Evolutionary conservation across 2,329 filamentous ascomycete species (phyloP), one percentile per base, ranked within the genome.

Genomic region (Dactylellina parvicollis): DNA sequence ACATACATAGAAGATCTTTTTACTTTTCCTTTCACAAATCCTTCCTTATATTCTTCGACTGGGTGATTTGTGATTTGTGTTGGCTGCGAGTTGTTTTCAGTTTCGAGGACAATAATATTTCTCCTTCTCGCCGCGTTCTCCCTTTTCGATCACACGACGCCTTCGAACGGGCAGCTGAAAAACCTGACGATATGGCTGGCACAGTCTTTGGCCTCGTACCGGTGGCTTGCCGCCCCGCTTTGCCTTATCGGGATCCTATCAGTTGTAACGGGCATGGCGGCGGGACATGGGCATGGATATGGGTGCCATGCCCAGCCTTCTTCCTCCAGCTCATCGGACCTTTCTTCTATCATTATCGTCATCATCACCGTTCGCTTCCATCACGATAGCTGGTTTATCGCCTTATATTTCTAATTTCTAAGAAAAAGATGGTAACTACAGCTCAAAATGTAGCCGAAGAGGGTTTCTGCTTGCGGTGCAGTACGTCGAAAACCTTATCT

Each of bases 371-470:
- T 52, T 50, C 40, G 8, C 26, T 44, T 26, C 34, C 54, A 14
- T 69, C 36, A 36, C 64, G 44, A 54, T 69, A 69, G 26, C 64
- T 38, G 52, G 50, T 38, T 57, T 66, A 50, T 66, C 30, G 22
- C 12, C 26, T n/a, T 22, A 9, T 34, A n/a, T 52, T 57, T 14
- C 4, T 18, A n/a, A n/a, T n/a, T n/a, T n/a, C n/a, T n/a, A n/a
- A n/a, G n/a, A n/a, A 46, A 22, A 46, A 55, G 34, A 64, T 69
- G 46, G 44, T 60, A 28, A 60, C 54, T 44, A 34, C 64, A 10
- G 44, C 46, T 38, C 64, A 69, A 16, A 42, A 47, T 32, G 46
- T 46, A 30, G 55, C 34, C 8, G 30, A 20, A 22, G 60, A 47
- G 20, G 46, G 20, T 52, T 24, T 69, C 26, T 69, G 64, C 46